Evolutionary conservation across 805 yeast genomes (phyloP).

Genomic region (Cyberlindnera amylophila): DNA sequence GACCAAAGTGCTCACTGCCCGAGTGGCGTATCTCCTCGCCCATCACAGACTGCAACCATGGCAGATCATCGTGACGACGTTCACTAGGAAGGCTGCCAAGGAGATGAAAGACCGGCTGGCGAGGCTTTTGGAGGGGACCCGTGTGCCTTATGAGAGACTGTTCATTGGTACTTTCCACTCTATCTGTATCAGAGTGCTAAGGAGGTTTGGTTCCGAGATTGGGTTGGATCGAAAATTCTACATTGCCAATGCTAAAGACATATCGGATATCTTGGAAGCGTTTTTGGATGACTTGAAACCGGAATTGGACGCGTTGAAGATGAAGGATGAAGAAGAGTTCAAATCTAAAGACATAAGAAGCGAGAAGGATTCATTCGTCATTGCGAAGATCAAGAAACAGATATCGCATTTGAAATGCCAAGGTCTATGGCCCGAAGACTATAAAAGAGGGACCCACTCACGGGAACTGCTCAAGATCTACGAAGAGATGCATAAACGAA

Average conservation of each 20-base stretch:
- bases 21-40: constrained; percentile 69
- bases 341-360: constrained; percentile 8
- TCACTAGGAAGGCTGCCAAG: constrained; percentile 87
- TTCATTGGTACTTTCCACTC: constrained; percentile 90
- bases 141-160: constrained; percentile 39
- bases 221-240: constrained; percentile 41
- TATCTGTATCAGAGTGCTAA: constrained; percentile 60
- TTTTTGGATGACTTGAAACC: constrained; percentile 22
- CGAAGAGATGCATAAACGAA: constrained; percentile 45
- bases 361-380: constrained; percentile 10
- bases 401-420: constrained; percentile 56
- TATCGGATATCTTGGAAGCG: constrained; percentile 41
- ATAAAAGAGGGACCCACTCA: constrained; percentile 28
- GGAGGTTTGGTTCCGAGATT: constrained; percentile 47
- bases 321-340: constrained; percentile 2
- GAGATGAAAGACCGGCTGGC: constrained; percentile 71
- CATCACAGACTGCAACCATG: constrained; percentile 52
- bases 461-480: constrained; percentile 41
- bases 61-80: constrained; percentile 78
- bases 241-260: constrained; percentile 66
- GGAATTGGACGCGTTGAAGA: constrained; percentile 2
- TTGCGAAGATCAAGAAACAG: constrained; percentile 14
- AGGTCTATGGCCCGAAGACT: constrained; percentile 44
- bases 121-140: constrained; percentile 30
- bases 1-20: constrained; percentile 74